phyloP scores from a whole-genome alignment of 495 filamentous ascomycete species.

The Chaetomidium leptoderma region DNA sequence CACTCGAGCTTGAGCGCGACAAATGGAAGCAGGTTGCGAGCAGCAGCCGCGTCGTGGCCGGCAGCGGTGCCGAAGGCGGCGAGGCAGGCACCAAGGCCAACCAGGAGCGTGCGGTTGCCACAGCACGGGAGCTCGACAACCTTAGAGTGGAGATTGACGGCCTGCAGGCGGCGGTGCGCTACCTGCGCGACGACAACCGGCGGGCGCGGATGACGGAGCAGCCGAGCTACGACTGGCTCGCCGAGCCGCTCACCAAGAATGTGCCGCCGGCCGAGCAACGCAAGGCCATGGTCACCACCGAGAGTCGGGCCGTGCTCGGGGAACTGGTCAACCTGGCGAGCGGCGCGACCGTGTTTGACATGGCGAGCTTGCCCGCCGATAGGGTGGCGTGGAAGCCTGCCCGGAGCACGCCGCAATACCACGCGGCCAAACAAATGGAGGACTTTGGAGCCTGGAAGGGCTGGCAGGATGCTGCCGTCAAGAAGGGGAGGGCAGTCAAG shows the following conservation, averaged over 20 bases:
- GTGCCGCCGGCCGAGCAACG: conserved; percentile 51
- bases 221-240: conserved; percentile 58
- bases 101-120: conserved; percentile 58
- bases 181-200: conserved; percentile 72
- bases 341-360: conserved; percentile 55
- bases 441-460: conserved; percentile 41
- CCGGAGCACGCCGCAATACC: conserved; percentile 42
- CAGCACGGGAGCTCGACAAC: conserved; percentile 68
- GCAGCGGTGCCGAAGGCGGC: conserved; percentile 35
- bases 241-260: conserved; percentile 57
- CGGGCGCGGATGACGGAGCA: conserved; percentile 60
- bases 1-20: conserved; percentile 60
- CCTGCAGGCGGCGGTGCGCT: conserved; percentile 72
- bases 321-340: conserved; percentile 67
- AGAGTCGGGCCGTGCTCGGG: conserved; percentile 64
- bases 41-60: conserved; percentile 55
- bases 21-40: conserved; percentile 72
- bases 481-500: conserved; percentile 29
- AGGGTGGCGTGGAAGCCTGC: conserved; percentile 48
- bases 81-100: conserved; percentile 50
- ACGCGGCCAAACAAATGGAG: conserved; percentile 40
- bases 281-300: conserved; percentile 55
- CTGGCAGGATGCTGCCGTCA: conserved; percentile 37
- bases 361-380: conserved; percentile 46
- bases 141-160: conserved; percentile 65